phyloP scores from a whole-genome alignment of 495 filamentous ascomycete species.

The Amniculicola lignicola region DNA sequence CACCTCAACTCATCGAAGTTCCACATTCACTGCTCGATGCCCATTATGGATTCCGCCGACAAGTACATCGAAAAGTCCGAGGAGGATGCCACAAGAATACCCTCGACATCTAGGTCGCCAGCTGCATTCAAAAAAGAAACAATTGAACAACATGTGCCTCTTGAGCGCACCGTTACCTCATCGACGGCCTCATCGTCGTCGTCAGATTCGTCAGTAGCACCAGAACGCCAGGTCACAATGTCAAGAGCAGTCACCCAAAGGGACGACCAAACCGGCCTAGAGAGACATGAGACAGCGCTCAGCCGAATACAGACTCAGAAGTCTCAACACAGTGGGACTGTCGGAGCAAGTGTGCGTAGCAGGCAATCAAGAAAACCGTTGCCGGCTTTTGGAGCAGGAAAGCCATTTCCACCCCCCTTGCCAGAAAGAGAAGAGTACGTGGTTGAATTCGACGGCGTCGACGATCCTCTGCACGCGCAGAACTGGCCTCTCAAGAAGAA shows the following conservation, averaged over 20 bases:
- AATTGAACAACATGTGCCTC: conserved; percentile 32
- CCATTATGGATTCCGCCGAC: conserved; percentile 54
- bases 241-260: conserved; percentile 60
- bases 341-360: conserved; percentile 56
- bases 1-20: too few relatives aligned
- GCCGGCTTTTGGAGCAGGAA: conserved; percentile 65
- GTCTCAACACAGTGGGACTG: conserved; percentile 72
- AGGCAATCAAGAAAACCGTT: conserved; percentile 54
- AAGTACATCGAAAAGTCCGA: conserved; percentile 52
- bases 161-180: conserved; percentile 28
- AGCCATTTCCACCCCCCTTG: conserved; percentile 70
- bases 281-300: conserved; percentile 69
- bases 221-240: conserved; percentile 43
- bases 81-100: conserved; percentile 38
- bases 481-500: conserved; percentile 81
- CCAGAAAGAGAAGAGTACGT: conserved; percentile 78
- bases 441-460: conserved; percentile 76
- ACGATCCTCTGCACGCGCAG: conserved; percentile 77
- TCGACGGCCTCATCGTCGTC: conserved; percentile 48
- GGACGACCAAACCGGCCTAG: conserved; percentile 51
- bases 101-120: too few relatives aligned
- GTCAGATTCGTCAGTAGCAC: conserved; percentile 43
- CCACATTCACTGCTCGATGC: too few relatives aligned
- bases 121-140: conserved; percentile 15
- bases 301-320: conserved; percentile 71